Evolutionary conservation across 768 basidiomycete genomes (phyloP).

Genomic region (Rhodocollybia butyracea): DNA sequence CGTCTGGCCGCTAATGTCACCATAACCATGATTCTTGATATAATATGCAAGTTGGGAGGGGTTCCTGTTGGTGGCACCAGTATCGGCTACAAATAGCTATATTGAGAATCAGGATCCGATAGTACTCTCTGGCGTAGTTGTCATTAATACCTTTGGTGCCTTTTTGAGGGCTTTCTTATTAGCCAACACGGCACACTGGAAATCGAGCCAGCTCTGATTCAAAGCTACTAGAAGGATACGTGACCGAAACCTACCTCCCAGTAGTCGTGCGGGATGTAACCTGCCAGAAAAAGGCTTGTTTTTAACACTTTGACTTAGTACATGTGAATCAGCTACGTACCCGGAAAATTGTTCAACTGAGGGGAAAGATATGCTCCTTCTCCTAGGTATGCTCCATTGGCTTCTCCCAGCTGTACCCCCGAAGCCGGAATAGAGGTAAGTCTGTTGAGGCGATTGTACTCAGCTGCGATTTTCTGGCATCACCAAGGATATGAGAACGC

Average conservation of each 20-base stretch:
- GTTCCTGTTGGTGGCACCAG: neutral
- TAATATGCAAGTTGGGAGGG: no score
- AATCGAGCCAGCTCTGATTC: no score
- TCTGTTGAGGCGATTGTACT: neutral
- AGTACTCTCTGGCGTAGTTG: neutral
- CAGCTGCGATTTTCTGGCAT: neutral
- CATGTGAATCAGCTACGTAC: neutral
- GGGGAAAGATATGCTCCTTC: constrained; percentile 1
- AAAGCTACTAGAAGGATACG: neutral
- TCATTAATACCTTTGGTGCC: neutral
- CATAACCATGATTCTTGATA: no score
- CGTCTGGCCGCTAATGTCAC: neutral
- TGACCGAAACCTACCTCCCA: neutral
- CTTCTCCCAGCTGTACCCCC: neutral
- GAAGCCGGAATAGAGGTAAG: neutral
- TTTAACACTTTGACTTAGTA: neutral
- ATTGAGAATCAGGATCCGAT: neutral
- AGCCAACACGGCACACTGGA: neutral
- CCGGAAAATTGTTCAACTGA: neutral
- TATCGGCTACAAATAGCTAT: neutral
- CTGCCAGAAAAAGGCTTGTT: neutral
- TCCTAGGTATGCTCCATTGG: no score
- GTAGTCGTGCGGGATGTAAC: neutral
- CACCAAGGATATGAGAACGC: no score
- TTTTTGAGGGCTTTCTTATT: no score